Evolutionary conservation across 805 yeast genomes (phyloP).

Genomic region (Teunomyces gatunensis): DNA sequence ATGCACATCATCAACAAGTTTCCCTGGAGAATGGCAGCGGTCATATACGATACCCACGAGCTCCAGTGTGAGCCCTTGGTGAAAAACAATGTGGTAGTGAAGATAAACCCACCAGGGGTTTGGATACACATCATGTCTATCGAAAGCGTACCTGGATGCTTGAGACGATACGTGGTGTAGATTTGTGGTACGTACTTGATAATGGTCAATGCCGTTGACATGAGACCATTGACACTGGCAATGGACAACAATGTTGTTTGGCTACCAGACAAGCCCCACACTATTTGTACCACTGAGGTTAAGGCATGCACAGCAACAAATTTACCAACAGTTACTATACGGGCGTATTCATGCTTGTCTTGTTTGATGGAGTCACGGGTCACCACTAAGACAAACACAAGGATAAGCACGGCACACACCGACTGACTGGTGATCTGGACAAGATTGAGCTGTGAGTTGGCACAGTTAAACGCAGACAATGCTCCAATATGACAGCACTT

Average conservation of each 20-base stretch:
- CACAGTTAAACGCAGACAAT: constrained; percentile 54
- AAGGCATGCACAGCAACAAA: constrained; percentile 37
- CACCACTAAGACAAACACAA: constrained; percentile 50
- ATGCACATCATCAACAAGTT: constrained; percentile 60
- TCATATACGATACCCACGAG: constrained; percentile 76
- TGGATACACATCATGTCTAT: constrained; percentile 80
- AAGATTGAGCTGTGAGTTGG: constrained; percentile 63
- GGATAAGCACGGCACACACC: constrained; percentile 54
- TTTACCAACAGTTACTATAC: constrained; percentile 41
- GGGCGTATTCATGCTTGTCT: constrained; percentile 42
- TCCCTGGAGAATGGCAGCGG: constrained; percentile 70
- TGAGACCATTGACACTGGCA: constrained; percentile 62
- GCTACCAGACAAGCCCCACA: constrained; percentile 28
- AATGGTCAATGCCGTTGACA: constrained; percentile 61
- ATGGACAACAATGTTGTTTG: constrained; percentile 28
- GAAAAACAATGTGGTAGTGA: constrained; percentile 68
- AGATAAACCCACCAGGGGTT: constrained; percentile 84
- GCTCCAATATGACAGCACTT: constrained; percentile 53
- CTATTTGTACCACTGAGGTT: constrained; percentile 31
- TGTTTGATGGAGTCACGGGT: constrained; percentile 48
- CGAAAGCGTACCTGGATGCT: constrained; percentile 79
- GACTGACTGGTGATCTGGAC: constrained; percentile 67
- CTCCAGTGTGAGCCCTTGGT: constrained; percentile 84
- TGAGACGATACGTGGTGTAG: constrained; percentile 61
- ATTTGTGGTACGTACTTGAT: constrained; percentile 81